Evolutionary conservation across 257 asterid genomes (phyloP).

Genomic region (Voacanga thouarsii): DNA sequence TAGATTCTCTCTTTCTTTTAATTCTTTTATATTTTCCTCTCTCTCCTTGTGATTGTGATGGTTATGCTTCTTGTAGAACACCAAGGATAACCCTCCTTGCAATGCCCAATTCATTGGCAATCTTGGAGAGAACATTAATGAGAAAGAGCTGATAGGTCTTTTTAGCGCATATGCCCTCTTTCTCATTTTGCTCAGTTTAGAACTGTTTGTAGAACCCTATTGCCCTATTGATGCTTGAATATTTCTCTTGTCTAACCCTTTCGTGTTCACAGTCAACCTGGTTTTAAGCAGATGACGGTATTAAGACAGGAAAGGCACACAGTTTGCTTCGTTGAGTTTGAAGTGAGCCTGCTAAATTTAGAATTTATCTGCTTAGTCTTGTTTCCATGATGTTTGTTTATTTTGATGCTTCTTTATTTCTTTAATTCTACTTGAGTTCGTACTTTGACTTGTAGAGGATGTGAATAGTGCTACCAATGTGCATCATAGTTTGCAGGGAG

Average conservation of each 20-base stretch:
- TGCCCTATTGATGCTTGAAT: conserved; percentile 13
- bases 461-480: conserved; percentile 83
- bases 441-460: conserved; percentile 51
- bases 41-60: neutral
- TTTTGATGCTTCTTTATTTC: conserved; percentile 4
- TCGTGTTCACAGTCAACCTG: conserved; percentile 72
- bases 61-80: conserved; percentile 54
- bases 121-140: conserved; percentile 91
- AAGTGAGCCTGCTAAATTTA: conserved; percentile 46
- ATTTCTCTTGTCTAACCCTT: neutral
- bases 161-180: conserved; percentile 53
- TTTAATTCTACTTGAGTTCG: neutral
- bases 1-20: neutral
- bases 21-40: neutral
- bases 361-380: neutral
- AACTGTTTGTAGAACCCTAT: conserved; percentile 3
- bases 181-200: conserved; percentile 5
- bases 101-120: conserved; percentile 97
- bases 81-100: conserved; percentile 97
- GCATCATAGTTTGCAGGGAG: conserved; percentile 93
- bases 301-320: conserved; percentile 96
- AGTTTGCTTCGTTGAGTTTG: conserved; percentile 98
- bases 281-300: conserved; percentile 97
- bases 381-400: conserved; percentile 11
- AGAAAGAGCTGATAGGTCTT: conserved; percentile 91